Evolutionary conservation across 106 monocot genomes (phyloP).

Genomic region (Agapanthus africanus): DNA sequence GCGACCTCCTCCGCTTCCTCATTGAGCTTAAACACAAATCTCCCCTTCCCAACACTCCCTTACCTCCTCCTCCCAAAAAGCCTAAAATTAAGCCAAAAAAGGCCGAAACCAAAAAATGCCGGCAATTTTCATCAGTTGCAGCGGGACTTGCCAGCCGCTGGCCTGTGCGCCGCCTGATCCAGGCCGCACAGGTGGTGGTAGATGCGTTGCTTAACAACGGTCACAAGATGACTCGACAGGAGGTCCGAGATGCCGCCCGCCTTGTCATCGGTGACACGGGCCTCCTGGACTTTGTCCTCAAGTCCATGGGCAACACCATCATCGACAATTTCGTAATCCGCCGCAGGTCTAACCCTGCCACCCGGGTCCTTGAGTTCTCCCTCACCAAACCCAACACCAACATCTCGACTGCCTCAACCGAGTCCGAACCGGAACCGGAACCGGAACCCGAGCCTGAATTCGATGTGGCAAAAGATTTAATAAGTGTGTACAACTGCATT

Average conservation of each 20-base stretch:
- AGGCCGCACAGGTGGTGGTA: conserved; percentile 65
- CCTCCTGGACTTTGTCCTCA: conserved; percentile 87
- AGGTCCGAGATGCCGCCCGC: conserved; percentile 70
- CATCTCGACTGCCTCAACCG: background rate
- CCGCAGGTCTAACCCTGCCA: conserved; percentile 49
- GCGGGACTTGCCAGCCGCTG: conserved; percentile 60
- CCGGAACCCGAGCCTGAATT: too few relatives aligned
- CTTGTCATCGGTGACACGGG: conserved; percentile 83
- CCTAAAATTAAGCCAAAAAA: background rate
- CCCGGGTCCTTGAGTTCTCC: conserved; percentile 71
- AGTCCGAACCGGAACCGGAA: too few relatives aligned
- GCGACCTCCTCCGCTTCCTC: conserved; percentile 59
- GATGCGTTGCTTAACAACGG: conserved; percentile 45
- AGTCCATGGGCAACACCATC: conserved; percentile 65
- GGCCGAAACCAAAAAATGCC: conserved; percentile 21
- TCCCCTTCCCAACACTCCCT: background rate
- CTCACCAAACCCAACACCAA: conserved; percentile 11
- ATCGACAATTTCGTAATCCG: conserved; percentile 48
- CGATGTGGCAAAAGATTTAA: conserved; percentile 37
- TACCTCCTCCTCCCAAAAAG: background rate
- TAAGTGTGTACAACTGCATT: conserved; percentile 30
- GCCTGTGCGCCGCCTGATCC: conserved; percentile 49
- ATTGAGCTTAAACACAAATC: conserved; percentile 23
- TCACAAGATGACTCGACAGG: conserved; percentile 68
- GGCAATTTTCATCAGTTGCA: conserved; percentile 46